Percentiles rank a stretch among this genome's conserved stretches.
These are phyloP conservation scores for Cladosporium sp. DNA, from an alignment of 2,329 filamentous ascomycete genomes.

Conservation along the genomic window DNA sequence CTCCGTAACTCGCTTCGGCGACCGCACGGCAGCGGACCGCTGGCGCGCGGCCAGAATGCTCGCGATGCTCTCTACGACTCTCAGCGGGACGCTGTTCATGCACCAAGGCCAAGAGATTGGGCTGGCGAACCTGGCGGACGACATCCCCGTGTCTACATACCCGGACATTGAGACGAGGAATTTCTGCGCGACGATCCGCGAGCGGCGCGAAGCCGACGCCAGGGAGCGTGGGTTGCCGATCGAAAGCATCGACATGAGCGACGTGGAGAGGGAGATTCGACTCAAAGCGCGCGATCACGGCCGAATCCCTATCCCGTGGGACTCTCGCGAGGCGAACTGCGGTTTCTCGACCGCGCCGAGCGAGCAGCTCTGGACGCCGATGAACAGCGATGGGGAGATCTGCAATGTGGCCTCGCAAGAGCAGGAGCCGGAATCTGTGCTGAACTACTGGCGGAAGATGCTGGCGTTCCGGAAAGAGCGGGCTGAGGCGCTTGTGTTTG, in stretches of 20 bases:
- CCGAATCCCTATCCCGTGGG: constrained; percentile 67
- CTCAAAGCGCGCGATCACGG: constrained; percentile 64
- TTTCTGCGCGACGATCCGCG: constrained; percentile 45
- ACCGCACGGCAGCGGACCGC: constrained; percentile 46
- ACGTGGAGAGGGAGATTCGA: constrained; percentile 49
- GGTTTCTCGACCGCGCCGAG: constrained; percentile 5
- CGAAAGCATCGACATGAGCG: constrained; percentile 25
- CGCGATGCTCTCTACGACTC: constrained; percentile 12
- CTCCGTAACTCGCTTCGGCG: constrained; percentile 51
- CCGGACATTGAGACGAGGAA: constrained; percentile 49
- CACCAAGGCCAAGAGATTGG: constrained; percentile 65
- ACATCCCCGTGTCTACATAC: constrained; percentile 32
- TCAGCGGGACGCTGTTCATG: constrained; percentile 50
- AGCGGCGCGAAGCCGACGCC: constrained; percentile 13
- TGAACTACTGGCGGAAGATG: constrained; percentile 20
- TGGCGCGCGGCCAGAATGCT: constrained; percentile 53
- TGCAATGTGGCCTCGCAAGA: constrained; percentile 19
- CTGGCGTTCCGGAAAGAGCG: constrained; percentile 15
- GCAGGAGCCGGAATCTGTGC: constrained; percentile 3
- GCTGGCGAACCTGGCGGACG: constrained; percentile 50
- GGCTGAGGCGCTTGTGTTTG: constrained; percentile 16
- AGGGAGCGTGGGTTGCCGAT: neutral
- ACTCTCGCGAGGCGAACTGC: constrained; percentile 29
- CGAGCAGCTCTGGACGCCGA: constrained; percentile 18
- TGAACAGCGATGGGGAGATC: constrained; percentile 18